A percentile compares a stretch with the other conserved stretches of the same genome.
phyloP scores from a whole-genome alignment of 2,329 filamentous ascomycete species.

The Gaeumannomyces sp. region DNA sequence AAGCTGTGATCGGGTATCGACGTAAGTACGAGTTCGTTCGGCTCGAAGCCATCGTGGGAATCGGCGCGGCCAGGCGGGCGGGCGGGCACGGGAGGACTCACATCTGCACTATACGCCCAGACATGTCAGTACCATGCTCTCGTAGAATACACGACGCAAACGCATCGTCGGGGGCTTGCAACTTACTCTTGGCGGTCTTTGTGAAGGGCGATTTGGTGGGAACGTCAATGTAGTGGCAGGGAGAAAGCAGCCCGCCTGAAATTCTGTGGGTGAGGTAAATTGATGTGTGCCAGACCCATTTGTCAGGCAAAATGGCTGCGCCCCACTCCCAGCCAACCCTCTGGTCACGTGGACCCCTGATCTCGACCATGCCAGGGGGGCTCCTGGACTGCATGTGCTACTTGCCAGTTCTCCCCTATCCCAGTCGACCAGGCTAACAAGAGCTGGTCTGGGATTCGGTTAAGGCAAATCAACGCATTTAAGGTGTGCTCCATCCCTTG shows the following conservation, averaged over 20 bases:
- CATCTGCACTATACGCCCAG: slow-evolving; percentile 71
- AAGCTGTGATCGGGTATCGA: slow-evolving; percentile 55
- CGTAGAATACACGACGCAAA: slow-evolving; percentile 8
- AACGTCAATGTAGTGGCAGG: slow-evolving; percentile 11
- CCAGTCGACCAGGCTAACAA: neutral
- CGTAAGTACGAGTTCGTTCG: neutral
- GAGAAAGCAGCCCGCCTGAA: slow-evolving; percentile 10
- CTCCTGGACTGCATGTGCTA: too few species aligned
- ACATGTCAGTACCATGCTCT: slow-evolving; percentile 18
- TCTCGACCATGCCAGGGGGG: neutral
- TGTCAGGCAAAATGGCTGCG: neutral
- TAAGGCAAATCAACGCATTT: neutral
- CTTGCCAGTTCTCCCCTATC: too few species aligned
- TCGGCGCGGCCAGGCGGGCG: neutral
- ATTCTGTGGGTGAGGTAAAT: slow-evolving; percentile 17
- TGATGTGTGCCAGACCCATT: slow-evolving; percentile 6
- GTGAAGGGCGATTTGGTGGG: slow-evolving; percentile 6
- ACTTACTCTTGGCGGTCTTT: slow-evolving; percentile 20
- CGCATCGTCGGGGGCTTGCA: neutral
- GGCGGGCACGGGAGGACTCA: slow-evolving; percentile 44
- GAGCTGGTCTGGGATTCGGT: neutral
- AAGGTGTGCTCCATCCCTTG: neutral
- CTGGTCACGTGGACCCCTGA: slow-evolving; percentile 8
- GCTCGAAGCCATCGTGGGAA: neutral
- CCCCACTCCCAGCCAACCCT: neutral